These are phyloP conservation scores for Alternaria solani DNA, from an alignment of 2,329 filamentous ascomycete genomes.

Conservation along the genomic window DNA sequence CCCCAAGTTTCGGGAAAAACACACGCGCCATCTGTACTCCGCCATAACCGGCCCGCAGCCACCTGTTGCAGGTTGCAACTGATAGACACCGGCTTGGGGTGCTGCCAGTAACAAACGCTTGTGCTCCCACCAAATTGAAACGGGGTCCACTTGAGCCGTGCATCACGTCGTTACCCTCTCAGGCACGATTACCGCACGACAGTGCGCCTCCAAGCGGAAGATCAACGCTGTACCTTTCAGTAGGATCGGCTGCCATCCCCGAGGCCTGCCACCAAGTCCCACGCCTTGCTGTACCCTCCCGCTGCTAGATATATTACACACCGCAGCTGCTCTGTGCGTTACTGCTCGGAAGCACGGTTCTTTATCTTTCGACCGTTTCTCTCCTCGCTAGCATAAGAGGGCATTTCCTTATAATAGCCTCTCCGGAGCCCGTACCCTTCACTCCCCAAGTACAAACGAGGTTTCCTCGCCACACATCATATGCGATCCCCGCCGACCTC, in stretches of 20 bases:
- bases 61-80: slow-evolving; percentile 38
- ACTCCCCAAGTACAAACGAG: slow-evolving; percentile 17
- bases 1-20: slow-evolving; percentile 26
- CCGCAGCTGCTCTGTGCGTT: slow-evolving; percentile 34
- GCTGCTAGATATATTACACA: slow-evolving; percentile 45
- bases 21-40: slow-evolving; percentile 24
- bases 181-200: slow-evolving; percentile 35
- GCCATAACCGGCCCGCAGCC: slow-evolving; percentile 36
- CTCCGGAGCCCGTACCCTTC: slow-evolving; percentile 8
- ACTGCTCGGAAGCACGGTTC: slow-evolving; percentile 20
- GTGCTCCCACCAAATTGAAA: slow-evolving; percentile 31
- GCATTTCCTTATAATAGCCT: slow-evolving; percentile 16
- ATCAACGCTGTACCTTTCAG: slow-evolving; percentile 44
- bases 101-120: slow-evolving; percentile 27
- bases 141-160: slow-evolving; percentile 39
- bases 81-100: slow-evolving; percentile 28
- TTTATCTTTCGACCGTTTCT: slow-evolving; percentile 14
- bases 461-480: slow-evolving; percentile 38
- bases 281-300: slow-evolving; percentile 44
- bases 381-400: slow-evolving; percentile 12
- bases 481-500: slow-evolving; percentile 36
- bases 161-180: slow-evolving; percentile 29
- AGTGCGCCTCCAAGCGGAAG: slow-evolving; percentile 38
- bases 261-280: slow-evolving; percentile 26
- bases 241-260: slow-evolving; percentile 40